Evolutionary conservation across 345 rosid species (phyloP).

Genomic region (Lepidium sativum): DNA sequence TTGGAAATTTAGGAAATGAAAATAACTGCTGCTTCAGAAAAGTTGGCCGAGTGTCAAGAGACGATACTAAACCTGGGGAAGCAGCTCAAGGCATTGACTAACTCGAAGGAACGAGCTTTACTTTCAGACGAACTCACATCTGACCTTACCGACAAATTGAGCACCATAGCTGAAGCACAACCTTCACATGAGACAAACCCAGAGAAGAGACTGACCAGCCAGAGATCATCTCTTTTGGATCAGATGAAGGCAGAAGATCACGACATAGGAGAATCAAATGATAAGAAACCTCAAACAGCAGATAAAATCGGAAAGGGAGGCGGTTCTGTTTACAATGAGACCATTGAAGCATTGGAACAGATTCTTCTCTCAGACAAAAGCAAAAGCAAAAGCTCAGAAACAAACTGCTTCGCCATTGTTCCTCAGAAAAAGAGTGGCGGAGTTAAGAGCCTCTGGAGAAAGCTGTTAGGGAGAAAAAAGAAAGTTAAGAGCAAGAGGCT

Average conservation of each 20-base stretch:
- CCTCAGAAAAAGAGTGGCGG: constrained; percentile 42
- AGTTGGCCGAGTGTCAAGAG: constrained; percentile 90
- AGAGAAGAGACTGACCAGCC: constrained; percentile 36
- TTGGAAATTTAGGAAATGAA: constrained; percentile 58
- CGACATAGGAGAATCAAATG: constrained; percentile 10
- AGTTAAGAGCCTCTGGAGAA: constrained; percentile 57
- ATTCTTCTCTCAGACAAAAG: constrained; percentile 25
- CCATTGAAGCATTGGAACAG: constrained; percentile 38
- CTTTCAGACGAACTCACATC: constrained; percentile 44
- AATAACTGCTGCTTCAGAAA: constrained; percentile 85
- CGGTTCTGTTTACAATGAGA: constrained; percentile 23
- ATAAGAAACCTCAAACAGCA: constrained; percentile 9
- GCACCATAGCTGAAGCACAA: constrained; percentile 6
- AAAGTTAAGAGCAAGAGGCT: constrained; percentile 37
- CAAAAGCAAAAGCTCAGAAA: constrained; percentile 28
- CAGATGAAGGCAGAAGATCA: constrained; percentile 82
- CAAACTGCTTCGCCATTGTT: constrained; percentile 45
- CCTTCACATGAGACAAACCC: constrained; percentile 19
- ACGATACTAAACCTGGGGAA: constrained; percentile 80
- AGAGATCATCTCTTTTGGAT: constrained; percentile 71
- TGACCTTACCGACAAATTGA: constrained; percentile 21
- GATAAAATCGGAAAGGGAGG: constrained; percentile 22
- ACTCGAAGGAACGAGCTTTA: constrained; percentile 44
- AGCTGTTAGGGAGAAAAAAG: constrained; percentile 54
- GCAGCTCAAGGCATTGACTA: constrained; percentile 73